Evolutionary conservation across 2,329 filamentous ascomycete genomes (phyloP).

Genomic region (Cytospora piceae): DNA sequence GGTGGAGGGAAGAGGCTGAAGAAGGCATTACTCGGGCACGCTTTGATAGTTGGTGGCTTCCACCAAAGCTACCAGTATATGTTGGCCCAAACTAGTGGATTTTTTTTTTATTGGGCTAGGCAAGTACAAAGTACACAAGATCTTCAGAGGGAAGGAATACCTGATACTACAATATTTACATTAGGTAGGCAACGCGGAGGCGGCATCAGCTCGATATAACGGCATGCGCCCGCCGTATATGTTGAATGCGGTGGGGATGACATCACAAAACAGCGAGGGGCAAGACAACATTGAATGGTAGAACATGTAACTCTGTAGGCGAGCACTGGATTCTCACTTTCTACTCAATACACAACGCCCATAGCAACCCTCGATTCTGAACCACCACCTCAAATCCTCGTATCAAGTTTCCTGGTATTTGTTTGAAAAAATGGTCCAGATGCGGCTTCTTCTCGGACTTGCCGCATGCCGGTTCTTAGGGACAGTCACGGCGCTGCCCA

Average conservation of each 20-base stretch:
- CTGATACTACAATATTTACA: background rate
- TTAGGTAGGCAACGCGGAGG: background rate
- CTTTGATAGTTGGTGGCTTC: background rate
- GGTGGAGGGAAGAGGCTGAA: too few relatives aligned
- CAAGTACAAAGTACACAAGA: background rate
- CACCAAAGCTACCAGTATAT: too few relatives aligned
- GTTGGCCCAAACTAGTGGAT: too few relatives aligned
- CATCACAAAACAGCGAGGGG: slow-evolving; percentile 23
- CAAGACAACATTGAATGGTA: slow-evolving; percentile 2
- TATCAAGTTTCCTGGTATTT: background rate
- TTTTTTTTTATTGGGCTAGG: background rate
- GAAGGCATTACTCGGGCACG: background rate
- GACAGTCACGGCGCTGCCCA: background rate
- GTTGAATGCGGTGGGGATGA: slow-evolving; percentile 17
- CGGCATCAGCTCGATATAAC: background rate
- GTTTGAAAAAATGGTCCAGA: slow-evolving; percentile 1
- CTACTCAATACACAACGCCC: background rate
- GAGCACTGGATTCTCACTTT: background rate
- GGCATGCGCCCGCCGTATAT: background rate
- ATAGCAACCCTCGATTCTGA: background rate
- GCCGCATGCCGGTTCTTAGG: background rate
- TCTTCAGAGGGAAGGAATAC: background rate
- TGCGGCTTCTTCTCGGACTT: background rate
- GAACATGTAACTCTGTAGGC: background rate
- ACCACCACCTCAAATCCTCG: background rate